Evolutionary conservation across 306 rosid species (phyloP).

Genomic region (Inga oerstediana): DNA sequence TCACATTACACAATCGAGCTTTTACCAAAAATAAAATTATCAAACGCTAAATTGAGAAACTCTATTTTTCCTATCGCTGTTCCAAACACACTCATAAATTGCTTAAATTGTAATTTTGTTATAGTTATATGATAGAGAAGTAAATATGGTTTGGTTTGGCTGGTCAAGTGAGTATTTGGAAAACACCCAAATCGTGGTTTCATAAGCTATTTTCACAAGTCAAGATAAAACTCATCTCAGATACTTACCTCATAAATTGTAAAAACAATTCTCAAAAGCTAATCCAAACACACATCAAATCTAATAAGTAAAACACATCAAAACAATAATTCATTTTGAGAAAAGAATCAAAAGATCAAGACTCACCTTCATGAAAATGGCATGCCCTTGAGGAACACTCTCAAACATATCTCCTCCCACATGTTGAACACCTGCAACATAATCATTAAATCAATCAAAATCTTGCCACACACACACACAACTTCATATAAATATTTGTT

Average conservation of each 20-base stretch:
- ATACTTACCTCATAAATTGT: too few species aligned
- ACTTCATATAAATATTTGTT: background rate
- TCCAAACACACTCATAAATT: background rate
- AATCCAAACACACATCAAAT: background rate
- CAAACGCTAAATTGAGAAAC: too few species aligned
- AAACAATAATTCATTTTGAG: background rate
- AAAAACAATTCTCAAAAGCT: too few species aligned
- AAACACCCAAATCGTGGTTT: too few species aligned
- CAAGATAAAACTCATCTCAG: too few species aligned
- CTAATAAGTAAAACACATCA: background rate
- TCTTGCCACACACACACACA: background rate
- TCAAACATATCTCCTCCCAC: conserved; percentile 53
- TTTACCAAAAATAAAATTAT: too few species aligned
- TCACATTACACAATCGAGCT: too few species aligned
- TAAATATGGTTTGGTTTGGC: background rate
- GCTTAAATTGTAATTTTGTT: background rate
- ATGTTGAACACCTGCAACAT: conserved; percentile 40
- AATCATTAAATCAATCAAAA: background rate
- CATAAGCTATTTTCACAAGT: too few species aligned
- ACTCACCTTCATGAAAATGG: conserved; percentile 45
- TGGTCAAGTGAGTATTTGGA: background rate
- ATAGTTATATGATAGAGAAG: background rate
- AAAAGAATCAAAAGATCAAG: background rate
- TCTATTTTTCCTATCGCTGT: too few species aligned
- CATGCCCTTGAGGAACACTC: conserved; percentile 46